Evolutionary conservation across 1,139 yeast genomes (phyloP).

Genomic region (Nadsonia commutata): DNA sequence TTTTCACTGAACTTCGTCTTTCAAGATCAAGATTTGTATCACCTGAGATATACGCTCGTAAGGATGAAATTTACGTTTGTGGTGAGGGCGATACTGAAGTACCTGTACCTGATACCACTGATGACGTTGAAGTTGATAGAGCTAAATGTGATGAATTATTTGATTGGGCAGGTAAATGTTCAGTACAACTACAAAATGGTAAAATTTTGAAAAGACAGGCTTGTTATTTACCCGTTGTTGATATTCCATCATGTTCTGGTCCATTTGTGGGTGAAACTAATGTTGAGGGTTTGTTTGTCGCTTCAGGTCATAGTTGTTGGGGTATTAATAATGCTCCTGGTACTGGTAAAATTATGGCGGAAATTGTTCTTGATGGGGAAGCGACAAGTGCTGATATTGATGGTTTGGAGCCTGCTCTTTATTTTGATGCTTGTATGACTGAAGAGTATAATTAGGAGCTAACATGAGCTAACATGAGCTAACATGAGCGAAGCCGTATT

Average conservation of each 20-base stretch:
- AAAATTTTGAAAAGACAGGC: slow-evolving; percentile 78
- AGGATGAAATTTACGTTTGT: slow-evolving; percentile 91
- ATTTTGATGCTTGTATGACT: slow-evolving; percentile 36
- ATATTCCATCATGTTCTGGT: slow-evolving; percentile 82
- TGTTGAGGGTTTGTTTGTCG: slow-evolving; percentile 60
- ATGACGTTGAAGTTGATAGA: slow-evolving; percentile 78
- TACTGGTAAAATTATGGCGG: slow-evolving; percentile 86
- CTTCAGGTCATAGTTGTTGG: slow-evolving; percentile 97
- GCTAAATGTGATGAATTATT: slow-evolving; percentile 82
- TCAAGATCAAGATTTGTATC: slow-evolving; percentile 53
- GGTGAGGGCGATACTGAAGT: slow-evolving; percentile 93
- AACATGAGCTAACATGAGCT: no score
- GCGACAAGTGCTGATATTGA: slow-evolving; percentile 64
- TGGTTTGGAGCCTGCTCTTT: slow-evolving; percentile 70
- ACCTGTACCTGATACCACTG: slow-evolving; percentile 86
- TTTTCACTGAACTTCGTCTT: slow-evolving; percentile 77
- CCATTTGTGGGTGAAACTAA: slow-evolving; percentile 91
- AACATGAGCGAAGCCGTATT: no score
- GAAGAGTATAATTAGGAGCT: no score
- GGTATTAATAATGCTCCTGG: slow-evolving; percentile 97
- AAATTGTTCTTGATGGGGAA: slow-evolving; percentile 73
- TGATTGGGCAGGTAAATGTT: slow-evolving; percentile 64
- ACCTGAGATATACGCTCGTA: slow-evolving; percentile 91
- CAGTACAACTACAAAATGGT: slow-evolving; percentile 60
- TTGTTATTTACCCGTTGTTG: slow-evolving; percentile 87